These are phyloP conservation scores for Pseudocercospora fuligena DNA, from an alignment of 2,329 filamentous ascomycete genomes.

Conservation along the genomic window DNA sequence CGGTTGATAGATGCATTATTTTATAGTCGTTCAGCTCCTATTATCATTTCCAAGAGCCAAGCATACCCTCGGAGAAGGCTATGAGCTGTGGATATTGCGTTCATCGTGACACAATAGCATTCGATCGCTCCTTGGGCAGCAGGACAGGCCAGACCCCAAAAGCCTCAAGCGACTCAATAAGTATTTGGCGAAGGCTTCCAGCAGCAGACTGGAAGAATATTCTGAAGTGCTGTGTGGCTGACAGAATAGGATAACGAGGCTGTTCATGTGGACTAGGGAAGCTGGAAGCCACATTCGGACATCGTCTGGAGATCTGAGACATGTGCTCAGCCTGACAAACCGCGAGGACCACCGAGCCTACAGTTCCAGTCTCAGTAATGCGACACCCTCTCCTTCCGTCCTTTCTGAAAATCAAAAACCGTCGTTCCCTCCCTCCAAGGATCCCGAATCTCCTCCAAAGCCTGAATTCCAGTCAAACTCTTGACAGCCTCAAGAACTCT, in stretches of 20 bases:
- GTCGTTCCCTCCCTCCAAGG: constrained; percentile 23
- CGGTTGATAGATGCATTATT: not conserved
- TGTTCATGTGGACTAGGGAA: not conserved
- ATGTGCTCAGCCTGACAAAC: not conserved
- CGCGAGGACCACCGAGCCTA: not conserved
- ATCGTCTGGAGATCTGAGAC: not conserved
- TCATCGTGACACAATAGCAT: not conserved
- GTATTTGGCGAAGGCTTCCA: not conserved
- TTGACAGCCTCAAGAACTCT: constrained; percentile 20
- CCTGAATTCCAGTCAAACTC: constrained; percentile 17
- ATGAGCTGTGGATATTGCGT: not conserved
- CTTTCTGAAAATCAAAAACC: constrained; percentile 20
- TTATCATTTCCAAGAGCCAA: not conserved
- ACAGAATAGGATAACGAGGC: not conserved
- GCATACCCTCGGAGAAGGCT: not conserved
- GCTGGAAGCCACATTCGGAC: not conserved
- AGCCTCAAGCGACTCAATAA: not conserved
- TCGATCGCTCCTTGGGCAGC: not conserved
- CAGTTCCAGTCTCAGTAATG: not conserved
- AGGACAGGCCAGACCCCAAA: not conserved
- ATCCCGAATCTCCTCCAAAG: constrained; percentile 21
- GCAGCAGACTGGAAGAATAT: not conserved
- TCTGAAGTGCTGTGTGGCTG: not conserved
- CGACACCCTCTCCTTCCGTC: not conserved
- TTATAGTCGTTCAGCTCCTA: not conserved